Evolutionary conservation across 768 basidiomycete genomes (phyloP).

Genomic region (Mycena vulgaris): DNA sequence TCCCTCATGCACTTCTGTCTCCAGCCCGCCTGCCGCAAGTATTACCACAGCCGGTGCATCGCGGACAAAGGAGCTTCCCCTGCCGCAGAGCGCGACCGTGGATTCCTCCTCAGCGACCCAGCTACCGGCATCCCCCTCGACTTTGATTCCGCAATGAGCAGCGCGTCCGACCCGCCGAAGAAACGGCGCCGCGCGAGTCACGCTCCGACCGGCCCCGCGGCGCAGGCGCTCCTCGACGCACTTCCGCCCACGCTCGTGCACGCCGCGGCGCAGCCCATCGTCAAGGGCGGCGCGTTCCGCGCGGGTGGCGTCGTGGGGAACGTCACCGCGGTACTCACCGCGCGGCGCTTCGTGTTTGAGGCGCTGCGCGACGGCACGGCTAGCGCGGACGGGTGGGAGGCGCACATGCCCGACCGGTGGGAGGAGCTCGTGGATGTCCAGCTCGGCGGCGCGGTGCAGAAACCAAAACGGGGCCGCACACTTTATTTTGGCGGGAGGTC

Average conservation of each 20-base stretch:
- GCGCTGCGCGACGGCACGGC: conserved; percentile 40
- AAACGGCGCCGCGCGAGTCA: conserved; percentile 25
- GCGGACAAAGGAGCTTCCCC: conserved; percentile 38
- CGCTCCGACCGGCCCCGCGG: background rate
- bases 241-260: conserved; percentile 58
- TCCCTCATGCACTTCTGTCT: conserved; percentile 72
- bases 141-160: background rate
- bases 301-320: conserved; percentile 68
- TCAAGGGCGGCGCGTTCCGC: conserved; percentile 58
- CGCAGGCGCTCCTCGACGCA: conserved; percentile 29
- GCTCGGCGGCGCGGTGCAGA: background rate
- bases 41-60: conserved; percentile 67
- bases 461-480: background rate
- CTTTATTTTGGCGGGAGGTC: background rate
- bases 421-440: conserved; percentile 26
- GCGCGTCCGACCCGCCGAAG: conserved; percentile 24
- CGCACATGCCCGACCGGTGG: conserved; percentile 61
- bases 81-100: conserved; percentile 24
- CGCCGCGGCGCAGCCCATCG: conserved; percentile 68
- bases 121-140: conserved; percentile 22
- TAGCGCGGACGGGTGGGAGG: conserved; percentile 26
- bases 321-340: conserved; percentile 59
- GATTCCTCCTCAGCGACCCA: conserved; percentile 34
- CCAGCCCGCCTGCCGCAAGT: conserved; percentile 60
- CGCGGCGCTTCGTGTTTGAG: conserved; percentile 63